Evolutionary conservation across 2,329 filamentous ascomycete genomes (phyloP).

Genomic region (Bertia moriformis): DNA sequence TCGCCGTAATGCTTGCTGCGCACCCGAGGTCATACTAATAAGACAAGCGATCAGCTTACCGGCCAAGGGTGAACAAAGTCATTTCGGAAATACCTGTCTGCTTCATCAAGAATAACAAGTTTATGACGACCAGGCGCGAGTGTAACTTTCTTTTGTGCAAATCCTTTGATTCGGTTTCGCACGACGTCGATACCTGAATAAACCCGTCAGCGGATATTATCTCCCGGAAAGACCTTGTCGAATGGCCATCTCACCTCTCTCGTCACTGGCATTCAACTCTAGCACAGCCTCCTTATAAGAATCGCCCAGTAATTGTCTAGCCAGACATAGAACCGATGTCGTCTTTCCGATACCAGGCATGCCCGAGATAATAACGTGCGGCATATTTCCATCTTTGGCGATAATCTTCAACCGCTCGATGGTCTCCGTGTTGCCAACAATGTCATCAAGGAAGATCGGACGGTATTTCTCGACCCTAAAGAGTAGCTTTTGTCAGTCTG

Average conservation of each 20-base stretch:
- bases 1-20: constrained; percentile 81
- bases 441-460: constrained; percentile 84
- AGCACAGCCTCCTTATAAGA: constrained; percentile 94
- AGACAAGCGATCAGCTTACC: no score
- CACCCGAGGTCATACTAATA: constrained; percentile 86
- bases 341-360: constrained; percentile 99
- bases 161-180: constrained; percentile 91
- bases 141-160: constrained; percentile 97
- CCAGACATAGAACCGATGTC: constrained; percentile 84
- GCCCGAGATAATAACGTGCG: constrained; percentile 96
- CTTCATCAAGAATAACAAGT: constrained; percentile 92
- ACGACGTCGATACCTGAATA: constrained; percentile 79
- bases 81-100: constrained; percentile 55
- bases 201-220: neutral
- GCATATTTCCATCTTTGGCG: constrained; percentile 97
- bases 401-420: constrained; percentile 97
- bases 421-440: constrained; percentile 95
- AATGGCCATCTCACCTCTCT: constrained; percentile 60
- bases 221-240: no score
- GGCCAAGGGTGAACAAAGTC: no score
- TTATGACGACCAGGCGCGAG: constrained; percentile 83
- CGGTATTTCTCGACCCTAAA: constrained; percentile 83
- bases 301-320: constrained; percentile 81
- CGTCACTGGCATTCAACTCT: constrained; percentile 91
- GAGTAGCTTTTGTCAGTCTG: no score